Percentiles rank a stretch among this genome's conserved stretches.
phyloP scores from a whole-genome alignment of 352 stramenopile genomes.

The Globisporangium paddicum region DNA sequence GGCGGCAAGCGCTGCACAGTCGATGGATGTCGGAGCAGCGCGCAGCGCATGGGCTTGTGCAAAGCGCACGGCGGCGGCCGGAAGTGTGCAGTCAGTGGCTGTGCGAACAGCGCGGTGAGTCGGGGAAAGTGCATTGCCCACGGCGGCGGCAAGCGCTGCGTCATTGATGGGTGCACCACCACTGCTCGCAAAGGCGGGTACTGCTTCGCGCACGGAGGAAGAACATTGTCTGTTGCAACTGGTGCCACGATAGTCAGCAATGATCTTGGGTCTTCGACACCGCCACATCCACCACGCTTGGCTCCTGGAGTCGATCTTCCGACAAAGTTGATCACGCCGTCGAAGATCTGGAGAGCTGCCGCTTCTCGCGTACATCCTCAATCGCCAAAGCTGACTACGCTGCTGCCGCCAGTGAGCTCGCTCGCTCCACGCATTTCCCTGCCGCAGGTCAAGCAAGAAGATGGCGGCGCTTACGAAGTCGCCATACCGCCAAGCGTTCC shows the following conservation, averaged over 20 bases:
- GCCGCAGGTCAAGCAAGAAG: constrained; percentile 1
- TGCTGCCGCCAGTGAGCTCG: constrained; percentile 10
- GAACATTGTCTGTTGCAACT: constrained; percentile 1
- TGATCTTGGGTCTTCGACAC: constrained; percentile 2
- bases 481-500: background rate
- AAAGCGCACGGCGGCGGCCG: constrained; percentile 83
- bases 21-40: constrained; percentile 64
- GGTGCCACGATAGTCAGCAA: background rate
- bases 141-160: constrained; percentile 75
- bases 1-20: constrained; percentile 81
- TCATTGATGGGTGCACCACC: constrained; percentile 66
- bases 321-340: constrained; percentile 7
- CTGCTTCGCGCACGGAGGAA: constrained; percentile 79
- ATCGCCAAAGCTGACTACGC: constrained; percentile 4
- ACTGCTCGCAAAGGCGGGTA: constrained; percentile 76
- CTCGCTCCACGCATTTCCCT: background rate
- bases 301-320: background rate
- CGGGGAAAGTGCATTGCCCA: constrained; percentile 82
- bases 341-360: constrained; percentile 11
- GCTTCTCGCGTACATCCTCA: constrained; percentile 1
- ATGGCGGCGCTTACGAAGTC: background rate
- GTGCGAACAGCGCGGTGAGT: constrained; percentile 76
- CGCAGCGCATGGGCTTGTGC: constrained; percentile 75
- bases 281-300: background rate
- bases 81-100: constrained; percentile 59